Conservation (phyloP, 352 stramenopile species). For the Pythium plurisporium region DNA sequence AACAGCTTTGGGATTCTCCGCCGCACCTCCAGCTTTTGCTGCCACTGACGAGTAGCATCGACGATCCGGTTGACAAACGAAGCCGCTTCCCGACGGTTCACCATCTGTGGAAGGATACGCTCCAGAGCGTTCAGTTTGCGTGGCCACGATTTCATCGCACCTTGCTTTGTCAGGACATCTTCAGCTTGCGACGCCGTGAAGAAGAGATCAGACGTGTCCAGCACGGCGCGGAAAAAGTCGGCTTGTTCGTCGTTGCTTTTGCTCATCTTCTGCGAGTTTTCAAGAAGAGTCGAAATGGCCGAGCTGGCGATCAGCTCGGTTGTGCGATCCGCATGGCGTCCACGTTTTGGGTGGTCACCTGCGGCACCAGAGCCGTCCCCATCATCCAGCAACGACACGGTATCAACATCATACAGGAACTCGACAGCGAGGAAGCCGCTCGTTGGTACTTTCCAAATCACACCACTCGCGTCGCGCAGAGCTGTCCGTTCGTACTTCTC, state of each 20-base stretch:
- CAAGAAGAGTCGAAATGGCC: slow-evolving; percentile 37
- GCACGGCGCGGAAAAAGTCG: slow-evolving; percentile 52
- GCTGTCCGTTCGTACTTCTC: slow-evolving; percentile 28
- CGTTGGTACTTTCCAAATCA: slow-evolving; percentile 38
- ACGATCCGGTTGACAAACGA: slow-evolving; percentile 38
- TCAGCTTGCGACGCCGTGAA: slow-evolving; percentile 68
- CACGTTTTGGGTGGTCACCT: background rate
- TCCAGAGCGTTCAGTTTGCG: slow-evolving; percentile 31
- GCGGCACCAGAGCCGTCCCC: background rate
- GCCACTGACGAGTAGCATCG: slow-evolving; percentile 41
- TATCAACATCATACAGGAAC: slow-evolving; percentile 25
- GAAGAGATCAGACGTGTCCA: slow-evolving; percentile 55
- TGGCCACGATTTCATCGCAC: slow-evolving; percentile 26
- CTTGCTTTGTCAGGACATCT: slow-evolving; percentile 47
- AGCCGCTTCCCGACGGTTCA: slow-evolving; percentile 46
- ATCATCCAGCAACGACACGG: background rate
- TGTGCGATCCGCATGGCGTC: background rate
- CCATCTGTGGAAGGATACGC: slow-evolving; percentile 60
- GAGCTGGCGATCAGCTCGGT: slow-evolving; percentile 30
- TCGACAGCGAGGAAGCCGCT: slow-evolving; percentile 32
- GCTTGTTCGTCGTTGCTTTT: slow-evolving; percentile 42
- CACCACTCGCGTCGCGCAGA: slow-evolving; percentile 26
- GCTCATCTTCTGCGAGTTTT: slow-evolving; percentile 40
- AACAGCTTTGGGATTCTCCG: slow-evolving; percentile 56
- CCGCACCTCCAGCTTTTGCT: slow-evolving; percentile 52